Base-by-base conservation (phyloP, 805 yeast genomes). In the Candida taoyuanica region DNA sequence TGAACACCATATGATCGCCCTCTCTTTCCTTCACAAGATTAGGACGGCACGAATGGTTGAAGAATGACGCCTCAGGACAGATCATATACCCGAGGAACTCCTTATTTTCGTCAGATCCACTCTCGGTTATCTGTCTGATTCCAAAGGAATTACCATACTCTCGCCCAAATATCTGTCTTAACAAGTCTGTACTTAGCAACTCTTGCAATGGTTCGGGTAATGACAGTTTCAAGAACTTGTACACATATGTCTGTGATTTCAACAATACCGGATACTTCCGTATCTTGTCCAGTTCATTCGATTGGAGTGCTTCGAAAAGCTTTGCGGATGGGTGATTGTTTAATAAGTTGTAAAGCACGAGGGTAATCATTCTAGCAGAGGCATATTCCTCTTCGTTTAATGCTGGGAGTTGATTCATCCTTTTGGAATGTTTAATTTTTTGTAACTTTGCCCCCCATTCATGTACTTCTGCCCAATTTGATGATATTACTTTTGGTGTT, bases 61-160 rank as follows among this genome's bases (percentile, higher is more conserved):
- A 80, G 48, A 64, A 79, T 3, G 86, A 80, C 0, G 81, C 85
- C 20, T 71, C 68, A 1, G 85, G 83, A 41, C 67, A 74, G 3
- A 80, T 67, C 27, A 74, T 69, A 45, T 76, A 76, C 0, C 87
- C 87, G 35, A 78, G 64, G 46, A 71, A 77, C 41, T 76, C 81
- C 38, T 58, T 55, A 27, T 68, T 70, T 42, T 74, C 82, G 9
- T 58, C 48, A 2, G 63, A 63, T 4, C 54, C 59, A 3, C 34
- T 58, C 3, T 60, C 46, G 13, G 64, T 57, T 6, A 49, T 56
- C 34, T 79, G 75, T 83, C 85, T 78, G 17, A 78, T 75, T 1
- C 86, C 86, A 56, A 80, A 80, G 1, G 85, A 80, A 51, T 80
- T 80, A 13, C 82, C 80, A 34, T 77, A 71, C 46, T 79, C 81